Evolutionary conservation across 2,329 filamentous ascomycete species (phyloP), one percentile per base, ranked within the genome.

Genomic region (Ophiocordyceps sinensis): DNA sequence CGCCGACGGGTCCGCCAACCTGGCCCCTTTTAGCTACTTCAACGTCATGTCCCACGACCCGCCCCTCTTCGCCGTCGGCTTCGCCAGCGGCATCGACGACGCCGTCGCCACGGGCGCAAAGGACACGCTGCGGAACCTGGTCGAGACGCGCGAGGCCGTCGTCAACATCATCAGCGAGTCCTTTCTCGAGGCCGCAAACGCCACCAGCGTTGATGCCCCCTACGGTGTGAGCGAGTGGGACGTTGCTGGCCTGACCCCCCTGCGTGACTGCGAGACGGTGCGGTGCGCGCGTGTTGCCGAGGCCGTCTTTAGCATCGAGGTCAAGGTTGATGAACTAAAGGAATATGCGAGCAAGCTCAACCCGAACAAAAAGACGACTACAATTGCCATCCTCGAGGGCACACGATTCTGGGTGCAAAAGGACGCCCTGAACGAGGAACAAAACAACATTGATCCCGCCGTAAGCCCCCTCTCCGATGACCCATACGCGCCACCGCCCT

Each of bases 1-100:
- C 4, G 81, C 87, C 52, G 85, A 83, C 19, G 60, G 53, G 29
- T 67, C 47, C 48, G 68, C 56, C 14, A 96, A 95, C 62, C 70
- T 95, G 3, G 85, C 88, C 0, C 88, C 87, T 0, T 94, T 91
- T 60, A 83, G 76, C 54, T 95, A 91, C 66, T 86, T 87, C 58
- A 82, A 86, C 57, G 62, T 94, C 46, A 70, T 94, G 49, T 78
- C 77, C 59, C 83, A 91, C 57, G 88, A 95, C 56, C 89, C 88
- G 5, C 88, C 88, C 0, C 67, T 93, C 36, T 93, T 95, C 59
- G 72, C 76, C 9, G 64, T 79, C 26, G 72, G 75, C 36, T 67
- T 75, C 54, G 52, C 67, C 5, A 57, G 60, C 14, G 45, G 61
- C 4, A 49, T 69, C 19, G 38, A 26, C 19, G 38, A n/a, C 7